Base-by-base conservation (phyloP, 1,139 yeast genomes). In the Blastobotrys capitulatus region DNA sequence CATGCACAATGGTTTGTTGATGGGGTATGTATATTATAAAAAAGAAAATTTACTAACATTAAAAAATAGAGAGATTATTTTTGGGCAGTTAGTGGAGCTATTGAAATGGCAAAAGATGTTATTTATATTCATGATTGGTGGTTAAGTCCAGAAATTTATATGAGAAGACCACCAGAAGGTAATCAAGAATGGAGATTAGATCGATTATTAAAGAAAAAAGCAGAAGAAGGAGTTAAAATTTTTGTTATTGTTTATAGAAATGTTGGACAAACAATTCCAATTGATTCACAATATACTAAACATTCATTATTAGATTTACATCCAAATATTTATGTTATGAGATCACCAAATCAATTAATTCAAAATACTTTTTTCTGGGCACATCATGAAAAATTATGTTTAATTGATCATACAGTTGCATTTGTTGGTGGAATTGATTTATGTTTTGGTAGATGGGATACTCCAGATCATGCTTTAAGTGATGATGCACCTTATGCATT, bases 71-170 rank as follows among this genome's bases (percentile, higher is more conserved):
- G 97, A 62, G 98, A 94, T 66, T 87, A 94, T 66, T 86, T 88
- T 70, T 94, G 97, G 97, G 95, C 97, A 1, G 82, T 90, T 5
- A 86, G 96, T 39, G 81, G 89, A 6, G 98, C 97, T 0, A 73
- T 92, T 53, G 90, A 85, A 58, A 83, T 87, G 87, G 98, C 99
- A 1, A 83, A 83, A 59, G 98, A 92, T 70, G 94, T 86, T 1
- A 85, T 94, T 40, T 94, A 83, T 64, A 88, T 94, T 48, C 97
- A 92, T 64, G 99, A 92, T 64, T 94, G 99, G 99, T 94, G 98
- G 98, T 72, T 94, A 31, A 80, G 94, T 10, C 99, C 99, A 0
- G 98, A 94, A 65, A 66, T 92, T 10, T 92, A 94, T 60, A 72
- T 94, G 69, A 78, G 98, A 55, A 75, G 99, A 48, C 98, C 98